Evolutionary conservation across 129 eudicot genomes (phyloP), one percentile per base, ranked within the genome.

Genomic region (Flaveria brownii): DNA sequence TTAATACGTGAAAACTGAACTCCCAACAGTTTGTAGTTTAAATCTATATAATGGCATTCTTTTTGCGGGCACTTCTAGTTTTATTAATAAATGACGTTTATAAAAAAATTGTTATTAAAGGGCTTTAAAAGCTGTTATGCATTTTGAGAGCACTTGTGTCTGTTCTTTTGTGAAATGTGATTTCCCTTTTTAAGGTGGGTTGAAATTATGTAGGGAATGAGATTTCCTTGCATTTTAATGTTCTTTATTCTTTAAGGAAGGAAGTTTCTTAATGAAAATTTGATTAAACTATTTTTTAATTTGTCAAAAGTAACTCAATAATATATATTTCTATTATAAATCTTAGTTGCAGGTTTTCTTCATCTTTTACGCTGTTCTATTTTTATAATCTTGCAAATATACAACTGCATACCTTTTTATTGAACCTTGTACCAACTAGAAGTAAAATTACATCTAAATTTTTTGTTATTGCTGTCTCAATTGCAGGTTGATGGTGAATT

Each of bases 401-500:
- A 62, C 17, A 62, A 12, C 12, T 6, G 11, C 43, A 28, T 61
- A 33, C 0, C 2, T 28, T 62, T 62, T 28, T 25, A 28, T 12
- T 62, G 43, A 62, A 33, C 11, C 28, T 11, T 61, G 68, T 62
- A 26, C 68, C 26, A 14, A 13, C 43, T 25, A 62, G 43, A 57
- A 57, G 36, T 59, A 23, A 59, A 22, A 22, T 59, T 23, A 22
- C 36, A 20, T 59, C 15, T 59, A 59, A 59, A 0, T 23, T 59
- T 57, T 18, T 15, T 4, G 6, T 62, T 17, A 18, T 39, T 42
- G 23, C 25, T 43, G 46, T 73, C 2, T 14, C 18, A 30, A 45
- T 45, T 75, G 86, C 92, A 93, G 98, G 84, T 76, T 93, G 79
- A 90, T 90, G 98, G 96, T 93, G 39, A 88, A 91, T 86, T 77